Conservation (phyloP, 1,284 basidiomycete genomes). For the Amylostereum areolatum region DNA sequence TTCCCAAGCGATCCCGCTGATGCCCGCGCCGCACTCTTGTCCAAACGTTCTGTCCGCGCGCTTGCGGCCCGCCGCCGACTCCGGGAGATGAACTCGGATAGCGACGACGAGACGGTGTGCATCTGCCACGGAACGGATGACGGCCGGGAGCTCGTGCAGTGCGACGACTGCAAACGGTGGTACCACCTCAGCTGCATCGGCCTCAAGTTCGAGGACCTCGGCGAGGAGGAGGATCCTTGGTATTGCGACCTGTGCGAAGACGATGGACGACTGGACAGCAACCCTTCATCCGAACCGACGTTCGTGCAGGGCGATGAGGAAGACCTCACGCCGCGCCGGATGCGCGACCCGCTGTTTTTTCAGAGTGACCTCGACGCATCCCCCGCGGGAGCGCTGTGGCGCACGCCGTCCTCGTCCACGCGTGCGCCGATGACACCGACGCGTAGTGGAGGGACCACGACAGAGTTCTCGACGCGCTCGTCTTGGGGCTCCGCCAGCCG, state of each 20-base stretch:
- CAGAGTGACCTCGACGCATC: slow-evolving; percentile 50
- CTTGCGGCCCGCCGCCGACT: slow-evolving; percentile 39
- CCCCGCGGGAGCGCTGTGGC: slow-evolving; percentile 38
- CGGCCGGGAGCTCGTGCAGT: slow-evolving; percentile 68
- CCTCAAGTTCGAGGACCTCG: slow-evolving; percentile 58
- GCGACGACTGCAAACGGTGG: slow-evolving; percentile 70
- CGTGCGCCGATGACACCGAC: slow-evolving; percentile 36
- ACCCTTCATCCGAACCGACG: slow-evolving; percentile 44
- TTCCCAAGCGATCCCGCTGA: slow-evolving; percentile 66
- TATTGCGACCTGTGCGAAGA: slow-evolving; percentile 53
- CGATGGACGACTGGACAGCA: slow-evolving; percentile 29
- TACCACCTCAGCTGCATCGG: slow-evolving; percentile 74
- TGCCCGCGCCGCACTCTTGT: slow-evolving; percentile 61
- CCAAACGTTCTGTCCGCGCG: slow-evolving; percentile 59
- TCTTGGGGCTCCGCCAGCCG: slow-evolving; percentile 39
- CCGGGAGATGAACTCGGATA: slow-evolving; percentile 15
- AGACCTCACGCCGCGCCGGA: slow-evolving; percentile 19
- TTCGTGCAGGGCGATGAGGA: slow-evolving; percentile 57
- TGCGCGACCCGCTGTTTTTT: slow-evolving; percentile 51
- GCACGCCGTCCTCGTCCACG: slow-evolving; percentile 37
- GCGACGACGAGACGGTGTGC: slow-evolving; percentile 48
- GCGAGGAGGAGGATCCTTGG: slow-evolving; percentile 70
- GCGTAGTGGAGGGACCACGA: slow-evolving; percentile 23
- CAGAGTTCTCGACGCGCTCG: slow-evolving; percentile 34
- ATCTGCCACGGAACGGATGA: slow-evolving; percentile 62